Conservation (phyloP, 176 grass and related monocot genomes). For the Triticum urartu region DNA sequence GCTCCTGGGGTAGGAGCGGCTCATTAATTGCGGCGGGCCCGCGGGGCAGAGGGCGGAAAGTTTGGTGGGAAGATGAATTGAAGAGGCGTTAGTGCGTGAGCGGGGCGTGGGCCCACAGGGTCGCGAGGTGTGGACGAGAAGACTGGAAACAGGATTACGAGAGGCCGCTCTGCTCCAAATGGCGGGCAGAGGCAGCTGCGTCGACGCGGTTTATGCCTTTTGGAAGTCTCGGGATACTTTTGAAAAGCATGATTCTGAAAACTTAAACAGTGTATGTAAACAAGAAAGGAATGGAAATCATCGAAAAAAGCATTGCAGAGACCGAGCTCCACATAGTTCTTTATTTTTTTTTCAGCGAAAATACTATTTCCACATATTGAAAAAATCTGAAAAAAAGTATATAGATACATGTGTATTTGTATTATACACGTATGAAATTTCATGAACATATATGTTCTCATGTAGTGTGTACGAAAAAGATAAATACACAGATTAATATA, state of each 20-base stretch:
- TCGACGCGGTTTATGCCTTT: not conserved
- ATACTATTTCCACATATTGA: too few species aligned
- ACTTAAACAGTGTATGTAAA: not conserved
- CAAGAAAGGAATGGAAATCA: too few species aligned
- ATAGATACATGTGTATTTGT: too few species aligned
- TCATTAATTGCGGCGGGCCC: not conserved
- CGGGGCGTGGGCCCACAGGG: not conserved
- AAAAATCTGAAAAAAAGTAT: too few species aligned
- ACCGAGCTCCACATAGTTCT: too few species aligned
- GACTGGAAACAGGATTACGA: not conserved
- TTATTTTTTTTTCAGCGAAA: too few species aligned
- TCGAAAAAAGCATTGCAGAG: too few species aligned
- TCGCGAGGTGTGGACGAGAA: not conserved
- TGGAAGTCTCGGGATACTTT: not conserved
- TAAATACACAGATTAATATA: too few species aligned
- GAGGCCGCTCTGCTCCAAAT: conserved; percentile 17
- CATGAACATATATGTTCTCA: too few species aligned
- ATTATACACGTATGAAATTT: too few species aligned
- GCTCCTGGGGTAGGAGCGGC: not conserved
- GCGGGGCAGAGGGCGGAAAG: not conserved
- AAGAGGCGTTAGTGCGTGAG: not conserved
- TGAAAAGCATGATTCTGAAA: not conserved
- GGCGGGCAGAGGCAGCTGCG: not conserved
- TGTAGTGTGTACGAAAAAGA: too few species aligned
- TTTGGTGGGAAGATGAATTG: not conserved